Base-by-base conservation (phyloP, 2,329 filamentous ascomycete species). In the Geosmithia morbida region DNA sequence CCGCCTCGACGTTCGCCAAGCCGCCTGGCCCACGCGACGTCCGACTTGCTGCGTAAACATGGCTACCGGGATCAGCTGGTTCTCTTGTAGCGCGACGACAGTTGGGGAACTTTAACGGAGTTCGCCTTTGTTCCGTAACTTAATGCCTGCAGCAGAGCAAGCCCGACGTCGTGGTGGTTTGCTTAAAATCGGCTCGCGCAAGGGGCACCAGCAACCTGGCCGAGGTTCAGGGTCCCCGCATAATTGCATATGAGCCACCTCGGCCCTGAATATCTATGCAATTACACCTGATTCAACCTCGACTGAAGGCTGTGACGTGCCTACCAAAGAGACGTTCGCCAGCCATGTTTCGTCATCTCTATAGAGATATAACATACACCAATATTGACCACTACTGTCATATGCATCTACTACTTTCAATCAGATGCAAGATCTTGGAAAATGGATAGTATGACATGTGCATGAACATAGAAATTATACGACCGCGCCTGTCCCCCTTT, bases 201-300 rank as follows among this genome's bases (percentile, higher is more conserved):
- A 37, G 33, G 33, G 14, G 33, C 33, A n/a, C n/a, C n/a, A 37
- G 22, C 17, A 19, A 14, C 10, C 41, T 18, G 41, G 41, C 41
- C 43, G 43, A 45, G 43, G 43, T 33, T 30, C 43, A 45, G 43
- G 43, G 43, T 45, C 43, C 43, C 18, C 43, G 43, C 26, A 45
- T 45, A 26, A 17, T 18, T 33, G 43, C 43, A 45, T 33, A 45
- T 18, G 3, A 6, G 29, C 14, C 11, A 37, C 10, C 33, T 13
- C 11, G 11, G 33, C 33, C 33, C 33, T 37, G 33, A 37, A 37
- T 17, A 17, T 33, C 3, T 45, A 45, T 45, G 43, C 43, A 45
- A n/a, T 11, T 33, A 45, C 17, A 11, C 33, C 5, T 13, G 11
- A 6, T 7, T 37, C 33, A 7, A 16, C 5, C 6, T 6, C 33